Conservation (phyloP, 2,329 filamentous ascomycete genomes). For the Colletotrichum australisinense region DNA sequence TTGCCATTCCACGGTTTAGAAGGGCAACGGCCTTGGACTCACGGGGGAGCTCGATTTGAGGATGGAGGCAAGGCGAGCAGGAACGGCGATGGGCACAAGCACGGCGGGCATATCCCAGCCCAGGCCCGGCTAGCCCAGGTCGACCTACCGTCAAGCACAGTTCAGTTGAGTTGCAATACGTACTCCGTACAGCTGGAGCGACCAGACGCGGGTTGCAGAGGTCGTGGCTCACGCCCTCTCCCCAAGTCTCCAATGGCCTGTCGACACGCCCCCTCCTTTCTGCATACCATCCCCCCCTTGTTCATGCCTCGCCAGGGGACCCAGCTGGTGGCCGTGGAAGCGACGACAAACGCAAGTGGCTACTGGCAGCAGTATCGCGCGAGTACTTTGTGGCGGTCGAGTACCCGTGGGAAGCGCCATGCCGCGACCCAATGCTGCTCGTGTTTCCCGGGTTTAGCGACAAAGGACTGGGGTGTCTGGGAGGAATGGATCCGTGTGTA, state of each 20-base stretch:
- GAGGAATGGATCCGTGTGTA: not conserved
- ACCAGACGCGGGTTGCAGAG: conserved; percentile 11
- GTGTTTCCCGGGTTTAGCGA: conserved; percentile 42
- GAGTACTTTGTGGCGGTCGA: conserved; percentile 28
- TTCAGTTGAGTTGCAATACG: not conserved
- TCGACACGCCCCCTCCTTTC: conserved; percentile 31
- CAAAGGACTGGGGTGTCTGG: conserved; percentile 16
- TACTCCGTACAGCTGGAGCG: not conserved
- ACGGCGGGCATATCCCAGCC: conserved; percentile 5
- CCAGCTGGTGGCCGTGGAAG: conserved; percentile 16
- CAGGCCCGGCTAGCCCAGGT: conserved; percentile 12
- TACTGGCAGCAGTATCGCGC: conserved; percentile 31
- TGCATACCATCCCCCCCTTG: conserved; percentile 31
- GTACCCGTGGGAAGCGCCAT: conserved; percentile 42
- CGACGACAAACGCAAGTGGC: conserved; percentile 29
- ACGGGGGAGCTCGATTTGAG: not conserved
- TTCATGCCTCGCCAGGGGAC: conserved; percentile 24
- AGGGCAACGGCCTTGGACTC: not conserved
- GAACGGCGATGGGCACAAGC: not conserved
- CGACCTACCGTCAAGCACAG: not conserved
- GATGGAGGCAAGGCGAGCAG: not conserved
- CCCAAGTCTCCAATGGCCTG: conserved; percentile 20
- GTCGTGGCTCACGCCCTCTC: conserved; percentile 19
- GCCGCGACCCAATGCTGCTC: conserved; percentile 41
- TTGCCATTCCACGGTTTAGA: not conserved